Evolutionary conservation across 768 basidiomycete species (phyloP).

Genomic region (Russula compacta): DNA sequence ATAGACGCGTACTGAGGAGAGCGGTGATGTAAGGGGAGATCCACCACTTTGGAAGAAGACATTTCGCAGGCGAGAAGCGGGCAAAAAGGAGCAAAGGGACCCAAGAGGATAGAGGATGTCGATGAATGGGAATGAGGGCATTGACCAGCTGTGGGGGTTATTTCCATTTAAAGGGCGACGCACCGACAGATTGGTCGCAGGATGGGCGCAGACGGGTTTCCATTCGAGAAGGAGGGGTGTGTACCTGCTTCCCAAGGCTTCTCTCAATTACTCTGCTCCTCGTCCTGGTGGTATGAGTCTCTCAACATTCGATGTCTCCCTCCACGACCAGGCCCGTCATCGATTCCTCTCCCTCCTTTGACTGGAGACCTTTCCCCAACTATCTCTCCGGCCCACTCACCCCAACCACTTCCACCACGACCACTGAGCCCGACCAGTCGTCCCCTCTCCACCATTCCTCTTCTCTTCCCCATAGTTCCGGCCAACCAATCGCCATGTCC

Average conservation of each 20-base stretch:
- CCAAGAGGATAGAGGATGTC: neutral
- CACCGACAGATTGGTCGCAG: neutral
- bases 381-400: conserved; percentile 7
- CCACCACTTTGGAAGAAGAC: conserved; percentile 9
- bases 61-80: neutral
- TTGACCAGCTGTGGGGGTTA: neutral
- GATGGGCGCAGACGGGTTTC: neutral
- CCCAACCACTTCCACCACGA: conserved; percentile 1
- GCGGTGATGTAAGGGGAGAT: conserved; percentile 11
- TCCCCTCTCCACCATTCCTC: neutral
- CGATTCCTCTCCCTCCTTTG: neutral
- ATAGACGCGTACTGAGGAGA: conserved; percentile 6
- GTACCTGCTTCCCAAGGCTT: conserved; percentile 7
- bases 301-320: conserved; percentile 6
- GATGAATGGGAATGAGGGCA: neutral
- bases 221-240: neutral
- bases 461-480: neutral
- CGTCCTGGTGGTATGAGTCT: neutral
- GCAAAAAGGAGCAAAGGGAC: neutral
- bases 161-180: neutral
- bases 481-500: conserved; percentile 10
- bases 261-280: neutral
- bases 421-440: neutral
- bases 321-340: neutral
- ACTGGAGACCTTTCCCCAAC: conserved; percentile 14